Percentiles rank a stretch among this genome's conserved stretches.
phyloP scores from a whole-genome alignment of 2,329 filamentous ascomycete genomes.

The Trichoderma sp. region DNA sequence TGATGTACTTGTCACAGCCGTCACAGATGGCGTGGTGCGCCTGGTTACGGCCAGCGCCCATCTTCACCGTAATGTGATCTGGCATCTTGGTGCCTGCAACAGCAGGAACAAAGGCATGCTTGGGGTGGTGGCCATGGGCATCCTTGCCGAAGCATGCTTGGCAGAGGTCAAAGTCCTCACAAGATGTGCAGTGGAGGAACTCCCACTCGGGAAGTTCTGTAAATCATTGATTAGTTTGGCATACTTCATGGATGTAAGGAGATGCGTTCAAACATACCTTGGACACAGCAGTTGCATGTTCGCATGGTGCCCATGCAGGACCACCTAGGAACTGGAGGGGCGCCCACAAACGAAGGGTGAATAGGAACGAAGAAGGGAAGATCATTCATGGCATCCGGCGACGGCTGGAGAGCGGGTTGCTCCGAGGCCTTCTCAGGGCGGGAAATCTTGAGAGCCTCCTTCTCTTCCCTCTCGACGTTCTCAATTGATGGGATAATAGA shows the following conservation, averaged over 20 bases:
- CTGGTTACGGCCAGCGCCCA: constrained; percentile 75
- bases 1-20: constrained; percentile 82
- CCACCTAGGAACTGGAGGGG: constrained; percentile 24
- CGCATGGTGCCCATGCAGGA: constrained; percentile 43
- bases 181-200: constrained; percentile 81
- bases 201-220: constrained; percentile 69
- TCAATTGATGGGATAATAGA: constrained; percentile 14
- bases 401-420: background rate
- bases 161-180: constrained; percentile 92
- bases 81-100: constrained; percentile 61
- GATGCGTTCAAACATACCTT: constrained; percentile 29
- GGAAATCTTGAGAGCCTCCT: constrained; percentile 14
- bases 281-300: constrained; percentile 67
- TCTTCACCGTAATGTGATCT: constrained; percentile 60
- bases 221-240: constrained; percentile 18
- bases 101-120: constrained; percentile 73
- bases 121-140: constrained; percentile 87
- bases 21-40: constrained; percentile 90
- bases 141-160: constrained; percentile 71
- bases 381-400: background rate
- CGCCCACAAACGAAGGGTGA: constrained; percentile 24
- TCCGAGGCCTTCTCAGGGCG: constrained; percentile 7
- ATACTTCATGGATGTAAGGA: constrained; percentile 29
- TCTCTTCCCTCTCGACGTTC: background rate
- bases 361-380: constrained; percentile 19